Percentiles rank a stretch among this genome's conserved stretches.
These are phyloP conservation scores for Taphrina flavorubra DNA, from an alignment of 1,139 yeast species.

Conservation along the genomic window DNA sequence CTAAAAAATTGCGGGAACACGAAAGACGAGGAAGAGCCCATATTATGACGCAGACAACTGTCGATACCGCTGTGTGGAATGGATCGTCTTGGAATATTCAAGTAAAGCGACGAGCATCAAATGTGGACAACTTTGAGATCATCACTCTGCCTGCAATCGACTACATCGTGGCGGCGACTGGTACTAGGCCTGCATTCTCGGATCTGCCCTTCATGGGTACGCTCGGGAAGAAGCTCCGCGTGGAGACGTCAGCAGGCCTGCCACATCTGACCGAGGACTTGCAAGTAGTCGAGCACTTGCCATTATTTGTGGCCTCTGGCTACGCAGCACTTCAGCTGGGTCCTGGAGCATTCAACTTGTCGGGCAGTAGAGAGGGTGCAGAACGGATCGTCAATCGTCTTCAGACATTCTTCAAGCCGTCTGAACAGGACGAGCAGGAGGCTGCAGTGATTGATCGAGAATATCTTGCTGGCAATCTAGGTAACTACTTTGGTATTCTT, in stretches of 20 bases:
- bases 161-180: conserved; percentile 58
- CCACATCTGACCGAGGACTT: conserved; percentile 59
- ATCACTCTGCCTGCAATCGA: conserved; percentile 48
- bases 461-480: conserved; percentile 2
- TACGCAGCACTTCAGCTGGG: conserved; percentile 58
- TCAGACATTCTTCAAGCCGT: background rate
- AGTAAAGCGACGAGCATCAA: background rate
- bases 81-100: conserved; percentile 8
- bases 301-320: conserved; percentile 57
- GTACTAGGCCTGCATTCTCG: conserved; percentile 52
- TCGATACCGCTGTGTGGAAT: background rate
- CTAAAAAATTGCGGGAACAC: conserved; percentile 52
- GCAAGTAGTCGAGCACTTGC: conserved; percentile 56
- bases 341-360: conserved; percentile 60
- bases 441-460: background rate
- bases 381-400: conserved; percentile 53
- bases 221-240: conserved; percentile 51
- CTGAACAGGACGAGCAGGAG: background rate
- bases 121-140: conserved; percentile 44
- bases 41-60: background rate
- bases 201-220: conserved; percentile 51
- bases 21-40: conserved; percentile 50
- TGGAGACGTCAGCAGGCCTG: conserved; percentile 54
- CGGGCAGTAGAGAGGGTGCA: conserved; percentile 59
- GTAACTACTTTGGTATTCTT: conserved; percentile 17